Evolutionary conservation across 164 flowering plant species (phyloP), one percentile per base, ranked within the genome.

Genomic region (Sedum album): DNA sequence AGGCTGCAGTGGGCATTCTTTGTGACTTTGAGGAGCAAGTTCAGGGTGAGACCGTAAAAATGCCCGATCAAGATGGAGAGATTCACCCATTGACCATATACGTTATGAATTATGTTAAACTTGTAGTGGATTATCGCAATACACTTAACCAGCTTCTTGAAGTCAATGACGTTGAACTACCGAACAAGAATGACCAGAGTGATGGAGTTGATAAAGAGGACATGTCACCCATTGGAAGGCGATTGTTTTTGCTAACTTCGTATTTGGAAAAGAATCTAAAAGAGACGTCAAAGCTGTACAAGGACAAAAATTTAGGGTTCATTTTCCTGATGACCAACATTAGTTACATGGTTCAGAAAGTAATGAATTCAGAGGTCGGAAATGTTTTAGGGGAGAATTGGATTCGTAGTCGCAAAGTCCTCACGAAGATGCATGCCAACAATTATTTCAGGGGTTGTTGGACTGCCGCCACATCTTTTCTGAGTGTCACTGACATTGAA

Each of bases 291-390:
- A 85, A 67, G 39, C 67, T 86, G 60, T 94, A 94, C 61, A 86
- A 87, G 65, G 95, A 89, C 73, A 68, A 15, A 68, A 93, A 84
- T 18, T 71, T 94, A 89, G 95, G 82, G 33, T 81, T 76, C 46
- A 69, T 91, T 61, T 94, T 94, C 76, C 69, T 87, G 68, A 89
- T 94, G 96, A 91, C 89, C 70, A 94, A 94, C 72, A 79, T 84
- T 35, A 89, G 78, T 35, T 94, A 91, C 76, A 79, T 94, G 21
- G 91, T 91, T 63, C 83, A 86, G 69, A 94, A 87, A 70, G 93
- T 94, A 33, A 89, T 84, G 68, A 95, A 81, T 44, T 89, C 95
- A 1, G 97, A 94, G 72, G 88, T 94, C 31, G 71, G 90, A 13
- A 82, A 71, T 41, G 78, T 88, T 36, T 71, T 91, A 71, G 97